These are phyloP conservation scores for Choiromyces venosus DNA, from an alignment of 495 filamentous ascomycete species.

Conservation along the genomic window DNA sequence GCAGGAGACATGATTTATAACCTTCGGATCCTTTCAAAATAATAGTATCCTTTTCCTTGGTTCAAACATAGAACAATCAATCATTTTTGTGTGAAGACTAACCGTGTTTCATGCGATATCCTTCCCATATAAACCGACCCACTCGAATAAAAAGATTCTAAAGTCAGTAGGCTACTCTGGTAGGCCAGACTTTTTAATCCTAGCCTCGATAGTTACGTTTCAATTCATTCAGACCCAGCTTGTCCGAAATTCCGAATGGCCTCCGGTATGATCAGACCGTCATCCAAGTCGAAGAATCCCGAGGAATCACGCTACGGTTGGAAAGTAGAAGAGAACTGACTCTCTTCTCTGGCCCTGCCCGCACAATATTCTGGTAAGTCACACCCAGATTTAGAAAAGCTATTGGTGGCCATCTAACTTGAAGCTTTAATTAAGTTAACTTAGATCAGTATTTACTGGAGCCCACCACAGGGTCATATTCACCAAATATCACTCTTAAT, in stretches of 20 bases:
- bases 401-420: background rate
- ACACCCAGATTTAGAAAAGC: background rate
- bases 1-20: background rate
- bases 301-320: background rate
- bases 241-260: background rate
- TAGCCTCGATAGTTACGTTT: background rate
- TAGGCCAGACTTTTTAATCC: background rate
- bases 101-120: background rate
- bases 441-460: background rate
- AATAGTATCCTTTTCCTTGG: background rate
- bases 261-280: background rate
- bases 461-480: background rate
- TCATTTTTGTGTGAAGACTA: background rate
- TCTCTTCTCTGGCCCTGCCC: background rate
- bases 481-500: slow-evolving; percentile 7
- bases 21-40: background rate
- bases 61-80: background rate
- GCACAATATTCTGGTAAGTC: background rate
- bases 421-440: background rate
- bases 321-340: background rate
- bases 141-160: background rate
- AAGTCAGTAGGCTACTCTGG: background rate
- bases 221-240: background rate
- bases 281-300: background rate
- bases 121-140: background rate